Conservation (phyloP, 768 basidiomycete genomes). For the Scleroderma citrinum region DNA sequence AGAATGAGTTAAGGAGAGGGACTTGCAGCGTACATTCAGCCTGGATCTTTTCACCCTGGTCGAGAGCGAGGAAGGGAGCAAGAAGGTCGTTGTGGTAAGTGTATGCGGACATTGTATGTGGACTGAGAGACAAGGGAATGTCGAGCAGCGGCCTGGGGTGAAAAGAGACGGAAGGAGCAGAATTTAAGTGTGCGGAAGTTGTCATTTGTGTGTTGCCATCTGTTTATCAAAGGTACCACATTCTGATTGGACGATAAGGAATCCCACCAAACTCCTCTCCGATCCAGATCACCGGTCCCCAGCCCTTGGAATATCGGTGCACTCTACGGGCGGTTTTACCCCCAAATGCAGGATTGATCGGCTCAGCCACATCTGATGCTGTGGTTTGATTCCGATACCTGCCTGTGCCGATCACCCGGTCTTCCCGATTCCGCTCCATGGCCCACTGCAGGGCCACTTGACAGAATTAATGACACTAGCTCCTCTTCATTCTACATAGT, state of each 20-base stretch:
- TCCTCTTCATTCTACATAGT: too few species aligned
- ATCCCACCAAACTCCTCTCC: background rate
- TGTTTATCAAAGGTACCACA: constrained; percentile 15
- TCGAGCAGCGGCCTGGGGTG: too few species aligned
- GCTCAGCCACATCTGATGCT: background rate
- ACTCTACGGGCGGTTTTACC: too few species aligned
- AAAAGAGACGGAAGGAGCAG: constrained; percentile 15
- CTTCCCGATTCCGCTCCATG: background rate
- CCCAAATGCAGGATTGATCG: background rate
- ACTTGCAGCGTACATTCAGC: constrained; percentile 88
- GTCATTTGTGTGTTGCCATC: constrained; percentile 20
- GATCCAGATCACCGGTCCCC: background rate
- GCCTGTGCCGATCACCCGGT: background rate
- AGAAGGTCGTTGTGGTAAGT: constrained; percentile 79
- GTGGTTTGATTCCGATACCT: background rate
- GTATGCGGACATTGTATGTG: constrained; percentile 24
- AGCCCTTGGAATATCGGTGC: too few species aligned
- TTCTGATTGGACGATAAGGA: constrained; percentile 29
- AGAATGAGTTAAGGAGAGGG: constrained; percentile 4
- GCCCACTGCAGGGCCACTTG: background rate
- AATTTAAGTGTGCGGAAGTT: constrained; percentile 24
- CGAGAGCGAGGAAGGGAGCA: constrained; percentile 81
- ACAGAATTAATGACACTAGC: background rate
- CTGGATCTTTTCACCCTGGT: constrained; percentile 89
- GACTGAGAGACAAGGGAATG: constrained; percentile 5